A percentile compares a stretch with the other conserved stretches of the same genome.
Conservation (phyloP, 495 filamentous ascomycete species). For the Daldinia loculata region DNA sequence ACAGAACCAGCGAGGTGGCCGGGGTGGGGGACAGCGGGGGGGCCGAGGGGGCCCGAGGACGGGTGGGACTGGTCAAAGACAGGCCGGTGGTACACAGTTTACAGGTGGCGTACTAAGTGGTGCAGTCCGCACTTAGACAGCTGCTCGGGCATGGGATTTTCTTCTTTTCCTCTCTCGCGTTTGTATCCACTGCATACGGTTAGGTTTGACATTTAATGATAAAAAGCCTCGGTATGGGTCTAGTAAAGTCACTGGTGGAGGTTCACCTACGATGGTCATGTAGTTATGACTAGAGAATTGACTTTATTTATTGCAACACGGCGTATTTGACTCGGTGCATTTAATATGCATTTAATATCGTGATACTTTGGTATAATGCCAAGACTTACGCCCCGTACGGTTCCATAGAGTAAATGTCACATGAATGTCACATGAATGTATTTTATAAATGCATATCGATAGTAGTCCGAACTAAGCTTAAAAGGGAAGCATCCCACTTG, state of each 20-base stretch:
- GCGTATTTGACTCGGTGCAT: background rate
- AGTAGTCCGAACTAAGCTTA: too few relatives aligned
- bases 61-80: constrained; percentile 61
- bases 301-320: constrained; percentile 3
- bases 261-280: constrained; percentile 16
- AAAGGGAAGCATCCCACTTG: background rate
- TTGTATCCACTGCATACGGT: constrained; percentile 46
- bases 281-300: constrained; percentile 35
- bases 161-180: constrained; percentile 34
- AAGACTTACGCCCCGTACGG: background rate
- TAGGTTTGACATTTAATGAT: constrained; percentile 39
- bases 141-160: constrained; percentile 8
- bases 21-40: constrained; percentile 70
- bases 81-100: constrained; percentile 66
- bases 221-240: constrained; percentile 30
- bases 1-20: constrained; percentile 76
- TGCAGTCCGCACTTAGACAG: constrained; percentile 59
- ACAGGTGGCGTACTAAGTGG: constrained; percentile 65
- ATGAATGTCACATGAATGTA: background rate
- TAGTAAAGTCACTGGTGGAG: constrained; percentile 19
- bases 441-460: background rate
- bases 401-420: background rate
- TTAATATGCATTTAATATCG: too few relatives aligned
- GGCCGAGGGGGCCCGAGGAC: constrained; percentile 71
- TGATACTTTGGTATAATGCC: too few relatives aligned